Conservation (phyloP, 176 grass and related monocot genomes). For the Musa itinerans region DNA sequence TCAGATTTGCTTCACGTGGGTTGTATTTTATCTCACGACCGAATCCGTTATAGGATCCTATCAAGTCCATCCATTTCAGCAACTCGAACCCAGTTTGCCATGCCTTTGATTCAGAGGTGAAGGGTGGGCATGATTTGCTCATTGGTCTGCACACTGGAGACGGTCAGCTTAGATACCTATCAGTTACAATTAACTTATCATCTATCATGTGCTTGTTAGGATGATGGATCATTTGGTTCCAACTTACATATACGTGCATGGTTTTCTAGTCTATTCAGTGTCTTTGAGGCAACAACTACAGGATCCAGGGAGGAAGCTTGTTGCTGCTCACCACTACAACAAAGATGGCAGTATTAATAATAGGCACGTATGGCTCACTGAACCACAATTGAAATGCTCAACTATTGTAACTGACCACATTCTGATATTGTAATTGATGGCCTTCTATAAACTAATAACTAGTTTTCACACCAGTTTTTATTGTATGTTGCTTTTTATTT, state of each 20-base stretch:
- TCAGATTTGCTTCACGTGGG: constrained; percentile 4
- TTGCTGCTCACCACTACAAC: constrained; percentile 83
- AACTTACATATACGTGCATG: constrained; percentile 14
- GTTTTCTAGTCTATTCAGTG: constrained; percentile 69
- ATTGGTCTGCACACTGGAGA: constrained; percentile 80
- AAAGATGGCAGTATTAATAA: constrained; percentile 74
- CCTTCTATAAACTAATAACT: not conserved
- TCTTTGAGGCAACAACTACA: constrained; percentile 96
- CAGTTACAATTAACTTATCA: not conserved
- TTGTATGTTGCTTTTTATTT: not conserved
- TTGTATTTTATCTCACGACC: constrained; percentile 17
- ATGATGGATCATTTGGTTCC: not conserved
- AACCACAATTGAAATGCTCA: not conserved
- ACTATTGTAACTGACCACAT: not conserved
- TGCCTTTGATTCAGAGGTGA: constrained; percentile 84
- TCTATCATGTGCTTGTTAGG: not conserved
- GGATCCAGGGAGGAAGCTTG: constrained; percentile 75
- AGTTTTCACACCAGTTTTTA: not conserved
- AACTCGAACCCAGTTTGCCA: constrained; percentile 70
- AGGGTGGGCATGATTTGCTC: constrained; percentile 83
- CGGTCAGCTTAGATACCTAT: constrained; percentile 30
- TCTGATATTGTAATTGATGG: not conserved
- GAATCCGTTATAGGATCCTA: constrained; percentile 46
- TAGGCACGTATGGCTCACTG: constrained; percentile 47
- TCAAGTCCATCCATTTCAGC: constrained; percentile 91